Percentiles rank a stretch among this genome's conserved stretches.
Evolutionary conservation across 148 eudicot species (phyloP).

Genomic region (Cornus florida): DNA sequence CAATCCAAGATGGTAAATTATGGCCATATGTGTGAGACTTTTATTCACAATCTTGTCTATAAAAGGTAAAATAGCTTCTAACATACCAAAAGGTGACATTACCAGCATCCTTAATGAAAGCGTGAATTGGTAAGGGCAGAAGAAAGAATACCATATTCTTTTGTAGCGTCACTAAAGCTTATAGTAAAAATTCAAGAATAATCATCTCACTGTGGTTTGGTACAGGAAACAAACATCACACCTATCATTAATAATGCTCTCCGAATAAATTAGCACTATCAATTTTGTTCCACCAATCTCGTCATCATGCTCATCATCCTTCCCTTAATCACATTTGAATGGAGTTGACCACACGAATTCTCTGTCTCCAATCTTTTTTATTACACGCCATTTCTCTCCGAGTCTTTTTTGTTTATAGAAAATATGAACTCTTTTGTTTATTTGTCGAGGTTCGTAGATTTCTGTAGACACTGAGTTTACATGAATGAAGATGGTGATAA

Average conservation of each 20-base stretch:
- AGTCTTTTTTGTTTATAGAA: not conserved
- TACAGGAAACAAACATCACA: not conserved
- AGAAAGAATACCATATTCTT: not conserved
- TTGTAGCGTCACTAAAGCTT: not conserved
- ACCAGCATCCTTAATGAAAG: not conserved
- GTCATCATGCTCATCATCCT: no score
- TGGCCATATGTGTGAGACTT: not conserved
- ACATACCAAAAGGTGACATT: not conserved
- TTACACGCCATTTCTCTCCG: no score
- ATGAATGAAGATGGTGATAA: no score
- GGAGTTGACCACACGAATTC: no score
- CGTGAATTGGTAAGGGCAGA: not conserved
- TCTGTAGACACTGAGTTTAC: not conserved
- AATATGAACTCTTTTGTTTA: no score
- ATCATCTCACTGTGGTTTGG: not conserved
- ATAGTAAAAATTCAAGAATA: not conserved
- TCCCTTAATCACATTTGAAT: no score
- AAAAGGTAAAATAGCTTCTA: not conserved
- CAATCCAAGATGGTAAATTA: not conserved
- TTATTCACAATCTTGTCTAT: conserved; percentile 1
- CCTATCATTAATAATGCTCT: not conserved
- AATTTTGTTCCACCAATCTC: not conserved
- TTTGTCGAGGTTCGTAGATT: not conserved
- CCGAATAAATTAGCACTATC: not conserved
- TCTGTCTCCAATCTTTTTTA: no score